Evolutionary conservation across 768 basidiomycete species (phyloP).

Genomic region (Mycena maculata): DNA sequence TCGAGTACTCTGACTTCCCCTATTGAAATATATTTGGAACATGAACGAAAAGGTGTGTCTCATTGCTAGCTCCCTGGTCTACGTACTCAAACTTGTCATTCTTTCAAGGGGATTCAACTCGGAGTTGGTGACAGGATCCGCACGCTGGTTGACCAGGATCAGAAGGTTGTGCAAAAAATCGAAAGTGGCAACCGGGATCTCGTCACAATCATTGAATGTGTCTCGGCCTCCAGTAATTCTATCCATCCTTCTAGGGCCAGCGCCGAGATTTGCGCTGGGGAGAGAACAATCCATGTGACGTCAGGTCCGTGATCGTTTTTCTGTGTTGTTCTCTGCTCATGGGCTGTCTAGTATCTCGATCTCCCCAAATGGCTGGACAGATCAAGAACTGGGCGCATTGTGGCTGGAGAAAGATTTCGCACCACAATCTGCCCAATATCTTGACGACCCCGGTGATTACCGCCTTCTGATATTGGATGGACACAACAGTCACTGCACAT

Average conservation of each 20-base stretch:
- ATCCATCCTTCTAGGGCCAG: constrained; percentile 44
- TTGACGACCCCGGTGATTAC: constrained; percentile 19
- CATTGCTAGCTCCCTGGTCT: background rate
- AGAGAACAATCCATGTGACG: too few species aligned
- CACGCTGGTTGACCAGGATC: too few species aligned
- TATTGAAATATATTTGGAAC: constrained; percentile 19
- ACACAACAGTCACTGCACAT: constrained; percentile 36
- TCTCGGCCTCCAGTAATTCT: constrained; percentile 54
- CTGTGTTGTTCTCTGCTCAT: constrained; percentile 9
- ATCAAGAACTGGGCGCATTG: constrained; percentile 39
- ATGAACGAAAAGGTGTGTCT: constrained; percentile 16
- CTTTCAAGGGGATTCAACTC: constrained; percentile 17
- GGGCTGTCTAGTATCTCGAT: constrained; percentile 16
- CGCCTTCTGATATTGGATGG: constrained; percentile 38
- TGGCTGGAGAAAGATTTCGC: constrained; percentile 39
- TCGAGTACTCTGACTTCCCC: too few species aligned
- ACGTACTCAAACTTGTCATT: background rate
- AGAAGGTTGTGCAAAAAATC: constrained; percentile 33
- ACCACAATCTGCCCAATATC: constrained; percentile 15
- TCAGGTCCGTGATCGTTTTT: constrained; percentile 23
- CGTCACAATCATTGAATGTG: constrained; percentile 58
- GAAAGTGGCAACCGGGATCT: constrained; percentile 52
- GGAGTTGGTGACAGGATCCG: constrained; percentile 4
- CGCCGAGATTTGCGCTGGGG: constrained; percentile 28
- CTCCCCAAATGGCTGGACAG: constrained; percentile 44